Base-by-base conservation (phyloP, 352 stramenopile genomes). In the Plasmopara muralis region DNA sequence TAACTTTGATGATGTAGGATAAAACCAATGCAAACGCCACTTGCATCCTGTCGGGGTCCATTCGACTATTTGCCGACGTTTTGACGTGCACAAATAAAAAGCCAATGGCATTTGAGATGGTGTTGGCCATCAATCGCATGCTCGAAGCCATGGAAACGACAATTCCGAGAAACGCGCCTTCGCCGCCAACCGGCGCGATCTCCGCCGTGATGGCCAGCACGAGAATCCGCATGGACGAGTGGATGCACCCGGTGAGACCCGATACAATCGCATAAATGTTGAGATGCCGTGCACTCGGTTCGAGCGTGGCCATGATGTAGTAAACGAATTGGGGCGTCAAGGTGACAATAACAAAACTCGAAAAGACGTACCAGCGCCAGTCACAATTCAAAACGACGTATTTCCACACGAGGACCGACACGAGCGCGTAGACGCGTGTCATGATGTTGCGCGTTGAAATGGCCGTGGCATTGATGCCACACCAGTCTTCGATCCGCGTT, bases 21-120 rank as follows among this genome's bases (percentile, higher is more conserved):
- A 83, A 59, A 1, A 70, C 53, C n/a, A 86, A 44, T 8, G 65
- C 66, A 25, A 76, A 59, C 16, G 66, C 57, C 45, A 83, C 71
- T 33, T 66, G 62, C 49, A 64, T 60, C 12, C 45, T 37, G 12
- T 65, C 54, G 13, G 59, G 38, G 50, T 65, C 62, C 40, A 29
- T 13, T 5, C n/a, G 25, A 50, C 37, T 28, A 34, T 43, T 55
- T n/a, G 50, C 53, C 28, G 53, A 39, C 10, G 53, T 44, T 16
- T 60, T 25, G 9, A 69, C 50, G 15, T 62, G 56, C 31, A 72
- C 64, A 34, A 86, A 77, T 40, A 60, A 50, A 34, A 71, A 77
- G 14, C 71, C 71, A 18, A 84, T 53, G 2, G 48, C 41, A 43
- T 81, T 79, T 5, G 74, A 79, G 15, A 67, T 35, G 0, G 72